Percentiles rank a stretch among this genome's conserved stretches.
Evolutionary conservation across 2,329 filamentous ascomycete genomes (phyloP).

Genomic region (Colletotrichum euphorbiae): DNA sequence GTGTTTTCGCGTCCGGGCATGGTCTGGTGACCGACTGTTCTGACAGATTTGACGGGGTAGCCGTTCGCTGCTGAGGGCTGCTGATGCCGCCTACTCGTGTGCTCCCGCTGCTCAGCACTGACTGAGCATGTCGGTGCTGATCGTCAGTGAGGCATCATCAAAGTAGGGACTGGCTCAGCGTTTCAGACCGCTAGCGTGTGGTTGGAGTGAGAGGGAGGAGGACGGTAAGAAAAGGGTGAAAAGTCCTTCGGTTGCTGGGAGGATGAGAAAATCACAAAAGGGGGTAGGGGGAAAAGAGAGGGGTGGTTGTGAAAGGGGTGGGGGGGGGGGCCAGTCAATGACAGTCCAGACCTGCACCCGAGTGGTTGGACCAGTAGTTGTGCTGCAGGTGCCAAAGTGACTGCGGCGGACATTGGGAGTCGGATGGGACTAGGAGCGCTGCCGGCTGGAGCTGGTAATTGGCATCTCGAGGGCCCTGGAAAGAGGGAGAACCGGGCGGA

Average conservation of each 20-base stretch:
- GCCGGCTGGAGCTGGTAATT: background rate
- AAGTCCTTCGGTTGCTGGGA: slow-evolving; percentile 17
- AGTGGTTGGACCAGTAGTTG: slow-evolving; percentile 28
- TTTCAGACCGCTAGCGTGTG: slow-evolving; percentile 41
- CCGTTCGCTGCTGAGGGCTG: slow-evolving; percentile 17
- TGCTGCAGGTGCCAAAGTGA: slow-evolving; percentile 26
- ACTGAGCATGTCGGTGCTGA: slow-evolving; percentile 34
- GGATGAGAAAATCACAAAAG: slow-evolving; percentile 27
- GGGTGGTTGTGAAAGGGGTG: slow-evolving; percentile 18
- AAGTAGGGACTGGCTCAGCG: slow-evolving; percentile 39
- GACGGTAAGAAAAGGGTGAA: slow-evolving; percentile 20
- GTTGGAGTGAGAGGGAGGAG: slow-evolving; percentile 29
- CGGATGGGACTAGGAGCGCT: too few species aligned
- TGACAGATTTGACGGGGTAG: slow-evolving; percentile 37
- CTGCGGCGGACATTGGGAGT: too few species aligned
- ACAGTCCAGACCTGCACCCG: slow-evolving; percentile 25
- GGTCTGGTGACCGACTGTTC: slow-evolving; percentile 32
- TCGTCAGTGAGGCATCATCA: slow-evolving; percentile 39
- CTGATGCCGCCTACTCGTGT: slow-evolving; percentile 8
- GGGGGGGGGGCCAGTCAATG: slow-evolving; percentile 22
- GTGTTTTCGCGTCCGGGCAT: slow-evolving; percentile 31
- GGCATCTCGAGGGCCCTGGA: slow-evolving; percentile 3
- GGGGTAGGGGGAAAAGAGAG: slow-evolving; percentile 2
- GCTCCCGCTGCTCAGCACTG: slow-evolving; percentile 29
- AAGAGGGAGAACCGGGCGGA: slow-evolving; percentile 30